Evolutionary conservation across 805 yeast genomes (phyloP), one percentile per base, ranked within the genome.

Genomic region (Kuraishia hungarica): DNA sequence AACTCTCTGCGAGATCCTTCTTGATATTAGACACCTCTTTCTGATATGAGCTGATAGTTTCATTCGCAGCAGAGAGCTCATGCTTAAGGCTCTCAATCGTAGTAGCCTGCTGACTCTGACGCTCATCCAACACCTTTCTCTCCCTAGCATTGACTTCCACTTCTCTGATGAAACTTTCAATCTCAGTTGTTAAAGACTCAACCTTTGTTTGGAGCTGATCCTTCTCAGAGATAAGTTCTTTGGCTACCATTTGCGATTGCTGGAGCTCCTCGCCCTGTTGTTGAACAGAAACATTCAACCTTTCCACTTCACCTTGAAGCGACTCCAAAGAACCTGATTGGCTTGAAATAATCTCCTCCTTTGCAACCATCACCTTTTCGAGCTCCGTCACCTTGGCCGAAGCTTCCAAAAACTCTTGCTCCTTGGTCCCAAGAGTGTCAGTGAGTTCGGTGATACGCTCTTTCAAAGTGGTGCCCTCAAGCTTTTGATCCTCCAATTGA

Each of bases 71-170:
- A 7, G 43, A 10, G 15, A 35, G 43, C 5, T 15, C n/a, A 7
- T 13, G 15, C n/a, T 35, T 35, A 17, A 35, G 43, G 11, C 4
- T 35, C 17, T 39, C 20, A 26, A 51, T 35, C 1, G 39, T 20
- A 17, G 23, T 56, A 52, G 53, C 53, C 7, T 50, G 43, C 22
- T 51, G 22, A 23, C 50, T 39, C 29, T 35, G 43, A 3, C 5
- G 43, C 8, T 2, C 43, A 2, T 15, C 43, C 43, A 35, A 3
- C 43, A 8, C 43, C 17, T 6, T 13, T 13, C 43, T 35, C 43
- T 35, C 43, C 5, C 17, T 17, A 35, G 43, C 3, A 3, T 7
- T 15, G n/a, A 3, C n/a, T 35, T 35, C 43, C 11, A 17, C 43
- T 13, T 35, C n/a, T 10, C 43, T 24, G 21, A 5, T 50, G n/a